Evolutionary conservation across 1,284 basidiomycete genomes (phyloP), one percentile per base, ranked within the genome.

Genomic region (Rhodotorula sp.): DNA sequence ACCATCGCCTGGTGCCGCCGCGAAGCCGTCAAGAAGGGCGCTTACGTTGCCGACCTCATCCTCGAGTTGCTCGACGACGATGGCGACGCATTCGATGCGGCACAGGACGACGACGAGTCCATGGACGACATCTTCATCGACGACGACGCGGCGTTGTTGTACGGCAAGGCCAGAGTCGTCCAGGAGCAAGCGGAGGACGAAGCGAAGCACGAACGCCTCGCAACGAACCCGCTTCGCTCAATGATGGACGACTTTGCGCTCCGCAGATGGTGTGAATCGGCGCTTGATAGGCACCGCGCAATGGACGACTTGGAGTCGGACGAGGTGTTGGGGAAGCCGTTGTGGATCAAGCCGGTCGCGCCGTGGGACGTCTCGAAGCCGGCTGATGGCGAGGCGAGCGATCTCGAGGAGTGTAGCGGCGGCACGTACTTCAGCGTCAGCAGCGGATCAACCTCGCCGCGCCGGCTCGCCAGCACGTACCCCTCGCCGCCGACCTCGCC

Each of bases 61-160:
- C 27, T 67, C 52, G 62, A 62, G 9, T 62, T 74, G 24, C 64
- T 70, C 46, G 59, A 70, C 19, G 70, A 71, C 55, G 60, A 68
- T 22, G 64, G 62, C n/a, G 66, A 68, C 24, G 30, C 39, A 2
- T 46, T 68, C 39, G 72, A 68, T 24, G 46, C 11, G 15, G 36
- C 62, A 15, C 49, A 34, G 1, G 17, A 19, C 3, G 52, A 57
- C 48, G 19, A 34, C 36, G 65, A 56, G 34, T 39, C 17, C n/a
- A 36, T n/a, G 49, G 36, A 44, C n/a, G 51, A 53, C 51, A 39
- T 46, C 24, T 2, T 52, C 27, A 20, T 58, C 56, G 56, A 58
- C 1, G 27, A 32, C 27, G 63, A 58, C 10, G 8, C 11, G 3
- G 51, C 27, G 32, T 49, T 36, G 4, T 4, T 30, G 54, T 44